A percentile compares a stretch with the other conserved stretches of the same genome.
These are phyloP conservation scores for Penicillium roqueforti DNA, from an alignment of 495 filamentous ascomycete species.

Conservation along the genomic window DNA sequence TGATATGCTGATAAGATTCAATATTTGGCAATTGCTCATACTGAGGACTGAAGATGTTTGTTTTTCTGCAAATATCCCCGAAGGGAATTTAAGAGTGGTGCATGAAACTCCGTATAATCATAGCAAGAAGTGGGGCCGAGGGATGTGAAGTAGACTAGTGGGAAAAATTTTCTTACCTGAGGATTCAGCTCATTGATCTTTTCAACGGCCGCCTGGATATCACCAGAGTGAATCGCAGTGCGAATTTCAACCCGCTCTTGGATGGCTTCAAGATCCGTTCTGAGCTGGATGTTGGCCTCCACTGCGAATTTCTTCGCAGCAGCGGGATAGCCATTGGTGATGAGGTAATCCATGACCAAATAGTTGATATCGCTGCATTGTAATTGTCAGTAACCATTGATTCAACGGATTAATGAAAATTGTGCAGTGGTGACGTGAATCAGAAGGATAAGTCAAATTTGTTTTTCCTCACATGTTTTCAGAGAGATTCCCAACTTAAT, in stretches of 20 bases:
- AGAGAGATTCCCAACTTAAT: constrained; percentile 99
- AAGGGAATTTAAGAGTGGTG: constrained; percentile 93
- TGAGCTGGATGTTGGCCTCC: constrained; percentile 81
- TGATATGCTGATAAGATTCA: constrained; percentile 10
- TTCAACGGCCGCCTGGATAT: constrained; percentile 81
- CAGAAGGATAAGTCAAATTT: constrained; percentile 71
- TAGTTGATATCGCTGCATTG: constrained; percentile 81
- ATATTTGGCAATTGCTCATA: constrained; percentile 62
- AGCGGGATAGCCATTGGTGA: constrained; percentile 90
- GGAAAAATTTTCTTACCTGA: constrained; percentile 59
- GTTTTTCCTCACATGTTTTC: constrained; percentile 84
- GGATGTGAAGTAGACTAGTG: constrained; percentile 8
- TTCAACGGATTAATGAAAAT: constrained; percentile 6
- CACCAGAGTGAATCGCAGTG: constrained; percentile 72
- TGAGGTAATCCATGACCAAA: constrained; percentile 95
- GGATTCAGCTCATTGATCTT: constrained; percentile 86
- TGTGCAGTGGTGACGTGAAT: constrained; percentile 26
- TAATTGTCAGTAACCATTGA: constrained; percentile 29
- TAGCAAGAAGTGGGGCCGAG: constrained; percentile 51
- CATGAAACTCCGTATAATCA: constrained; percentile 98
- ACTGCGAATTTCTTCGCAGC: constrained; percentile 90
- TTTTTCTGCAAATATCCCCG: constrained; percentile 81
- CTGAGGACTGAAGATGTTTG: constrained; percentile 91
- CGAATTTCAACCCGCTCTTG: constrained; percentile 73
- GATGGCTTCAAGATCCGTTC: constrained; percentile 67